A percentile compares a stretch with the other conserved stretches of the same genome.
Evolutionary conservation across 2,329 filamentous ascomycete species (phyloP).

Genomic region (Aaosphaeria arxii): DNA sequence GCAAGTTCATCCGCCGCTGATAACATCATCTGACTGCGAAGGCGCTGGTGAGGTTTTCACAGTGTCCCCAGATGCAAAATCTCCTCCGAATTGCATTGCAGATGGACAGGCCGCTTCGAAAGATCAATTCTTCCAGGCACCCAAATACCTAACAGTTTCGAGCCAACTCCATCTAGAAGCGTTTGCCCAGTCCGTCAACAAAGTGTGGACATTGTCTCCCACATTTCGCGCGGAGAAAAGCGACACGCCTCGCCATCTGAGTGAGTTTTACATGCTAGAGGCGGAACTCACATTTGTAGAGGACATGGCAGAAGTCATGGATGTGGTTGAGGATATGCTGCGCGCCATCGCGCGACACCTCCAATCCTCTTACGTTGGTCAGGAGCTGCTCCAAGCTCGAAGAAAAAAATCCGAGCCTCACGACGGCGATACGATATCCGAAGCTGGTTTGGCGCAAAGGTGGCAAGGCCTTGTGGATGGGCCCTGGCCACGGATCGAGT

Average conservation of each 20-base stretch:
- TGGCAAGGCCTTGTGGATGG: constrained; percentile 71
- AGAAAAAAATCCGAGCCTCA: constrained; percentile 33
- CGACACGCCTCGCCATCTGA: constrained; percentile 89
- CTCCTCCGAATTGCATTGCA: constrained; percentile 12
- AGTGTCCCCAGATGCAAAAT: constrained; percentile 43
- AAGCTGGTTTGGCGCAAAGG: constrained; percentile 58
- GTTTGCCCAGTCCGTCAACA: constrained; percentile 79
- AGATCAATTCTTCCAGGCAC: constrained; percentile 70
- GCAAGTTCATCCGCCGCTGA: constrained; percentile 87
- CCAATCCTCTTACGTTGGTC: constrained; percentile 48
- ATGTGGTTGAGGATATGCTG: constrained; percentile 76
- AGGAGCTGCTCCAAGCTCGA: constrained; percentile 54
- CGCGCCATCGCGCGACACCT: constrained; percentile 53
- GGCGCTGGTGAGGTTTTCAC: constrained; percentile 93
- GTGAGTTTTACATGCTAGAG: constrained; percentile 99
- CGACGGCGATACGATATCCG: constrained; percentile 39
- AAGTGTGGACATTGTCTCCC: constrained; percentile 91
- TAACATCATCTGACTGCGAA: constrained; percentile 96
- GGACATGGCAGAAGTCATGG: constrained; percentile 68
- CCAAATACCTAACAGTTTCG: constrained; percentile 96
- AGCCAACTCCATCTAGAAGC: constrained; percentile 93
- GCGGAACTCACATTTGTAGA: constrained; percentile 80
- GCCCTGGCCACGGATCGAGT: constrained; percentile 83
- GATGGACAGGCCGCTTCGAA: constrained; percentile 23
- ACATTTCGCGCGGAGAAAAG: constrained; percentile 83